Evolutionary conservation across 805 yeast genomes (phyloP).

Genomic region (Metschnikowia sp.): DNA sequence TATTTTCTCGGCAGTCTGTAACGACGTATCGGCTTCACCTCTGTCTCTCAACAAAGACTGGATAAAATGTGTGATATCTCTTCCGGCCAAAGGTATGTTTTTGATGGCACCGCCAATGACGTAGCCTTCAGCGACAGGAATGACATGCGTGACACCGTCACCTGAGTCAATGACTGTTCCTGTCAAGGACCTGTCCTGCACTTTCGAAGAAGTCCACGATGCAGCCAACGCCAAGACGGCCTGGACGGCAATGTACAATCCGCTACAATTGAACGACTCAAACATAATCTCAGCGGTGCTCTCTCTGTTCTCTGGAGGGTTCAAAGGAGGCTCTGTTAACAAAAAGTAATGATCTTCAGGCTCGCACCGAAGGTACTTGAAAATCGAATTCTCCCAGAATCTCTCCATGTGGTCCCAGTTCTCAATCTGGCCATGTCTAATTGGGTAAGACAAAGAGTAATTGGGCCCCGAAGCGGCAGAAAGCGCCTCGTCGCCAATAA

Average conservation of each 20-base stretch:
- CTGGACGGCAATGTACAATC: conserved; percentile 96
- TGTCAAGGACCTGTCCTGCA: conserved; percentile 88
- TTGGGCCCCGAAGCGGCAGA: conserved; percentile 88
- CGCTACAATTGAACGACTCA: conserved; percentile 98
- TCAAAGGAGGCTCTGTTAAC: conserved; percentile 95
- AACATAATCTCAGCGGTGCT: conserved; percentile 98
- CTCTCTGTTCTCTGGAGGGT: conserved; percentile 99
- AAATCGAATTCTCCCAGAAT: conserved; percentile 96
- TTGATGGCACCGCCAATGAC: conserved; percentile 97
- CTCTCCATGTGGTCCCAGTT: conserved; percentile 99
- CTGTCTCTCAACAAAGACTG: conserved; percentile 94
- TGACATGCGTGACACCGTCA: conserved; percentile 98
- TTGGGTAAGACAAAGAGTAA: conserved; percentile 86
- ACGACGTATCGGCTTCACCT: conserved; percentile 90
- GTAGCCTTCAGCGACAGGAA: conserved; percentile 98
- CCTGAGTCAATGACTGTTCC: conserved; percentile 99
- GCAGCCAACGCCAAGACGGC: conserved; percentile 98
- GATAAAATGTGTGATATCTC: conserved; percentile 92
- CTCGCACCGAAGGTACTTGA: conserved; percentile 94
- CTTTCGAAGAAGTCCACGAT: conserved; percentile 97
- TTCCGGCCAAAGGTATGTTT: conserved; percentile 97
- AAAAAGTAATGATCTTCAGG: conserved; percentile 98
- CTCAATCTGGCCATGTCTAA: conserved; percentile 96
- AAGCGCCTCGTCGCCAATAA: conserved; percentile 93
- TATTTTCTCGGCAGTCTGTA: conserved; percentile 94